Evolutionary conservation across 208 protist species (phyloP).

Genomic region (Trypanosoma platydactyli): DNA sequence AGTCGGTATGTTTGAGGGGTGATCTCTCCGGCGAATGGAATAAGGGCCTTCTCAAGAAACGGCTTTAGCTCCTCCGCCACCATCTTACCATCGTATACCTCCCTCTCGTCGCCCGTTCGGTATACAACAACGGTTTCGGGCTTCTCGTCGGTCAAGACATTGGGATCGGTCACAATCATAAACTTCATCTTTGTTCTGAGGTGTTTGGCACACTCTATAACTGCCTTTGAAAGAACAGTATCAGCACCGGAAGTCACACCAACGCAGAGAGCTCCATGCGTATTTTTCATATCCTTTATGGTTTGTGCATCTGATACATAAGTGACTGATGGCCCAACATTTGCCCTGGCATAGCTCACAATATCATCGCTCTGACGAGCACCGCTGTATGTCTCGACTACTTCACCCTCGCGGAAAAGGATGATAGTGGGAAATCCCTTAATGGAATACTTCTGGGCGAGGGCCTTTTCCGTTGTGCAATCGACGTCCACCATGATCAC

Average conservation of each 20-base stretch:
- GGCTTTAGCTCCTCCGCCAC: constrained; percentile 34
- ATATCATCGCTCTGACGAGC: constrained; percentile 60
- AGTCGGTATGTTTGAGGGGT: constrained; percentile 52
- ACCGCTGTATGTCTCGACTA: constrained; percentile 60
- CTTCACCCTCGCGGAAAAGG: constrained; percentile 79
- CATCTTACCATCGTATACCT: constrained; percentile 42
- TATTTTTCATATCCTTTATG: constrained; percentile 62
- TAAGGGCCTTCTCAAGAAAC: constrained; percentile 50
- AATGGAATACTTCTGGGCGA: constrained; percentile 58
- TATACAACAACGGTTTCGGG: constrained; percentile 73
- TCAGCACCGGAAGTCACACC: constrained; percentile 47
- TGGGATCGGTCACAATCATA: constrained; percentile 54
- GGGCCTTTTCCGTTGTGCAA: constrained; percentile 71
- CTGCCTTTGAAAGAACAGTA: constrained; percentile 33
- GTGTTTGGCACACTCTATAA: constrained; percentile 34
- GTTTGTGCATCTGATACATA: constrained; percentile 38
- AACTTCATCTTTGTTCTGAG: constrained; percentile 58
- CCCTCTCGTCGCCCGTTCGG: constrained; percentile 41
- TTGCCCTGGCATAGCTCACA: constrained; percentile 56
- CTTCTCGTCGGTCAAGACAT: constrained; percentile 41
- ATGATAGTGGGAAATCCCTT: constrained; percentile 84
- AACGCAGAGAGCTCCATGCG: constrained; percentile 42
- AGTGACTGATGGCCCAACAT: constrained; percentile 48
- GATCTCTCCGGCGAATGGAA: constrained; percentile 77
- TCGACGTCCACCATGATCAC: constrained; percentile 78